Evolutionary conservation across 108 stramenopile genomes (phyloP).

Genomic region (Cylindrotheca fusiformis): DNA sequence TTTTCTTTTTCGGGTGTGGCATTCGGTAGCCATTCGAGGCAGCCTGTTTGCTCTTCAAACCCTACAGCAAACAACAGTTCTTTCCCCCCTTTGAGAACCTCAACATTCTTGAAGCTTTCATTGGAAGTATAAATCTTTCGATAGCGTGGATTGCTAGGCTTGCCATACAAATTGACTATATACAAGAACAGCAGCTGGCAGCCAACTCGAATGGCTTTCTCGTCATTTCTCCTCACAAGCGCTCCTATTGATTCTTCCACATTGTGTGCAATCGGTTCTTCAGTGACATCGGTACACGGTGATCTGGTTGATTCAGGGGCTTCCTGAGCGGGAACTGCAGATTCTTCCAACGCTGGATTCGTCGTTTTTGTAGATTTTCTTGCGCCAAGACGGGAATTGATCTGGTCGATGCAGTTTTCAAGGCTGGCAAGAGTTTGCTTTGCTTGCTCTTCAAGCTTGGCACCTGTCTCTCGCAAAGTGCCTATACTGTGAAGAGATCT

Average conservation of each 20-base stretch:
- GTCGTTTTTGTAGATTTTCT: not conserved
- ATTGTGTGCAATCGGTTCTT: not conserved
- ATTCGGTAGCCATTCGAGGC: constrained; percentile 59
- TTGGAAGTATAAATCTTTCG: constrained; percentile 81
- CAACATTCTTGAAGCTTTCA: constrained; percentile 69
- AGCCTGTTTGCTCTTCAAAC: constrained; percentile 45
- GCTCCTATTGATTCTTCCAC: constrained; percentile 3
- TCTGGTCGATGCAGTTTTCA: constrained; percentile 16
- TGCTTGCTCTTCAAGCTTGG: constrained; percentile 11
- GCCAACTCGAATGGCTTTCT: constrained; percentile 38
- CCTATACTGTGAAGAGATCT: constrained; percentile 1
- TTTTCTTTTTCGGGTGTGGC: constrained; percentile 20
- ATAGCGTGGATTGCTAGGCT: constrained; percentile 66
- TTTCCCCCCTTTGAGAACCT: constrained; percentile 52
- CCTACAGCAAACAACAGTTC: constrained; percentile 68
- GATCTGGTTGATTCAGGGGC: not conserved
- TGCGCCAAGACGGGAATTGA: not conserved
- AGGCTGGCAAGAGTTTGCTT: constrained; percentile 2
- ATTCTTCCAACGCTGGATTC: not conserved
- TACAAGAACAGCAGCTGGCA: constrained; percentile 76
- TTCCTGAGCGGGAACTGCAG: not conserved
- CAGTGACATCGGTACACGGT: not conserved
- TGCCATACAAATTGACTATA: constrained; percentile 60
- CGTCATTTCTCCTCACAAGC: constrained; percentile 39
- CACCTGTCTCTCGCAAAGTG: not conserved